Base-by-base conservation (phyloP, 106 monocot genomes). In the Acorus gramineus region DNA sequence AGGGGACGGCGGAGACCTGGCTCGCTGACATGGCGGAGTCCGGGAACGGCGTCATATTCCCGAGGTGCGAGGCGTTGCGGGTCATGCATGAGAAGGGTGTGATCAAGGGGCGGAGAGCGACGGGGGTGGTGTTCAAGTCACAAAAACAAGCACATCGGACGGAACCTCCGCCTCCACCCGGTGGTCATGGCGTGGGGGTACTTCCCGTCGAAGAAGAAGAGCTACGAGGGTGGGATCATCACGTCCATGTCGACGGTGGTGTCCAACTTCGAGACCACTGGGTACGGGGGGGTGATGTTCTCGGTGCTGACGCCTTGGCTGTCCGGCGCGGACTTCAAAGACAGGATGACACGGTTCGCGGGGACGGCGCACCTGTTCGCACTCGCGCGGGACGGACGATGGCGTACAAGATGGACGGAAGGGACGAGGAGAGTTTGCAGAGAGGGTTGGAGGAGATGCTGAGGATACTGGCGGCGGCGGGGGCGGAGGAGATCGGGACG, bases 141-240 rank as follows among this genome's bases (percentile, higher is more conserved):
- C 6, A 55, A 46, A 67, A 87, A 82, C 60, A 54, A 54, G 0
- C 68, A 89, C 78, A 89, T 93, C 2, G 93, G 93, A n/a, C 77
- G 76, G 73, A 65, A 93, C 53, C 76, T 93, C 46, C 93, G 77
- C 61, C 74, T 93, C 7, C 93, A 93, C 60, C 93, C 93, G 3
- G 81, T 79, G 52, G 76, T 86, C 6, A 83, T 93, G 85, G 74
- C 58, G 44, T 93, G 93, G 93, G 93, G 93, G 0, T 66, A 82
- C 57, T 93, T 93, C 64, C 89, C 89, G 1, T 6, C 3, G 14
- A 51, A 28, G 46, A 76, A 69, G 63, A 85, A 49, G 54, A 81
- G 81, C 72, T 89, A 74, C 66, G 79, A 84, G 52, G 86, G 93
- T 2, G 84, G 69, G 3, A 81, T 84, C 43, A 61, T 79, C 50